phyloP scores from a whole-genome alignment of 257 asterid species.

The Leonotis leonurus region DNA sequence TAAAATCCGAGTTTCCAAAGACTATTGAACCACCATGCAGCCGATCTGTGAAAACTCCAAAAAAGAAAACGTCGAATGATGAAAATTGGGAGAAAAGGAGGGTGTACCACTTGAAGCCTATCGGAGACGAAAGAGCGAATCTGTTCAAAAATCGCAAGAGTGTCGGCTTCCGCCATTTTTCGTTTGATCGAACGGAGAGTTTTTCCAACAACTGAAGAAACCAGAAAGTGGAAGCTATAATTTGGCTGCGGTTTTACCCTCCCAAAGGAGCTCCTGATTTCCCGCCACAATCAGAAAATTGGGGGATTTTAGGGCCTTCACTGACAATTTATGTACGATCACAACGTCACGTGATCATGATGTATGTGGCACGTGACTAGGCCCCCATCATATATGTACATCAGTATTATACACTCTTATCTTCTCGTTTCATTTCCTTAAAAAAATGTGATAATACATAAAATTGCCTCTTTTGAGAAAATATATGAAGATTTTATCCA shows the following conservation, averaged over 20 bases:
- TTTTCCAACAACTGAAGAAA: not conserved
- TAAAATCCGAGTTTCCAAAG: not conserved
- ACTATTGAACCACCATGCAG: not conserved
- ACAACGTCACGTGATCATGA: too few relatives aligned
- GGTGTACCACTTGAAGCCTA: constrained; percentile 85
- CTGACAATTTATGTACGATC: not conserved
- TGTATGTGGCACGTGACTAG: too few relatives aligned
- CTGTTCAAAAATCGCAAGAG: constrained; percentile 66
- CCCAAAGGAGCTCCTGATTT: constrained; percentile 26
- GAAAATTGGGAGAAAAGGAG: not conserved
- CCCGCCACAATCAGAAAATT: constrained; percentile 53
- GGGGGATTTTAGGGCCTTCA: not conserved
- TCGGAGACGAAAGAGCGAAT: constrained; percentile 78
- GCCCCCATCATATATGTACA: too few relatives aligned
- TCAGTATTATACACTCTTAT: too few relatives aligned
- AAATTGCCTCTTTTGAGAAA: too few relatives aligned
- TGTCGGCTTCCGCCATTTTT: constrained; percentile 59
- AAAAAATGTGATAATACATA: too few relatives aligned
- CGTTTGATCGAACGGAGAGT: constrained; percentile 6
- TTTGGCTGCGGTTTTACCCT: constrained; percentile 18
- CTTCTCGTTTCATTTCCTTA: too few relatives aligned
- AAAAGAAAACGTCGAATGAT: not conserved
- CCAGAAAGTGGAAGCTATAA: constrained; percentile 5
- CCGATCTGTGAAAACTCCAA: not conserved
- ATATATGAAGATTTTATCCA: too few relatives aligned